phyloP scores from a whole-genome alignment of 208 protist genomes.

The Leishmania martiniquensis region DNA sequence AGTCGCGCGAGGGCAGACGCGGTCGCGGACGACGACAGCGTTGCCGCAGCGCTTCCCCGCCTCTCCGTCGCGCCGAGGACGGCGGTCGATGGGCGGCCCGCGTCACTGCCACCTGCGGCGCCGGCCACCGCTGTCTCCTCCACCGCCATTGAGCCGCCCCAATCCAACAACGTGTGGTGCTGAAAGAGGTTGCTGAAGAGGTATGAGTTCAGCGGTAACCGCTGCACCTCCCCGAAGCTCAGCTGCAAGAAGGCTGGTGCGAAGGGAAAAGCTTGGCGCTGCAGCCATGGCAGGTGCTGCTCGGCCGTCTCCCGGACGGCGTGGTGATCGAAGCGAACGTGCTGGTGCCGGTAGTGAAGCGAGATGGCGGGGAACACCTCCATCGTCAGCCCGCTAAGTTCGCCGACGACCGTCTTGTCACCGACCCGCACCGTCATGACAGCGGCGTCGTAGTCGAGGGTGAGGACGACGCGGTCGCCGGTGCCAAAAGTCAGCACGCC shows the following conservation, averaged over 20 bases:
- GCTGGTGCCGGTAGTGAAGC: conserved; percentile 92
- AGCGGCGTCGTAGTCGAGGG: conserved; percentile 87
- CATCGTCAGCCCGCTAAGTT: conserved; percentile 82
- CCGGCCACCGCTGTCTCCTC: conserved; percentile 7
- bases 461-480: conserved; percentile 87
- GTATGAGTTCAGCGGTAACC: conserved; percentile 71
- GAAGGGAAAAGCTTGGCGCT: conserved; percentile 59
- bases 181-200: conserved; percentile 75
- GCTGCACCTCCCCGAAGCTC: conserved; percentile 40
- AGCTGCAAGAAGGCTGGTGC: conserved; percentile 70
- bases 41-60: not conserved
- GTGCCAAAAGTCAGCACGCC: conserved; percentile 80
- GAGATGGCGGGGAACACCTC: conserved; percentile 93
- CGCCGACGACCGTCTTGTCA: conserved; percentile 79
- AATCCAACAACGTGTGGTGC: conserved; percentile 17
- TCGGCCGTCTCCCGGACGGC: conserved; percentile 61
- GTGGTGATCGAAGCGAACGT: conserved; percentile 92
- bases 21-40: not conserved
- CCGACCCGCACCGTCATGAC: conserved; percentile 89
- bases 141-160: conserved; percentile 14
- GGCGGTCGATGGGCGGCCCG: not conserved
- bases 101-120: not conserved
- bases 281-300: conserved; percentile 70
- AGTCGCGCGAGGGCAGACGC: not conserved
- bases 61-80: not conserved